Evolutionary conservation across 1,284 basidiomycete genomes (phyloP), one percentile per base, ranked within the genome.

Genomic region (Calocybe gambosa): DNA sequence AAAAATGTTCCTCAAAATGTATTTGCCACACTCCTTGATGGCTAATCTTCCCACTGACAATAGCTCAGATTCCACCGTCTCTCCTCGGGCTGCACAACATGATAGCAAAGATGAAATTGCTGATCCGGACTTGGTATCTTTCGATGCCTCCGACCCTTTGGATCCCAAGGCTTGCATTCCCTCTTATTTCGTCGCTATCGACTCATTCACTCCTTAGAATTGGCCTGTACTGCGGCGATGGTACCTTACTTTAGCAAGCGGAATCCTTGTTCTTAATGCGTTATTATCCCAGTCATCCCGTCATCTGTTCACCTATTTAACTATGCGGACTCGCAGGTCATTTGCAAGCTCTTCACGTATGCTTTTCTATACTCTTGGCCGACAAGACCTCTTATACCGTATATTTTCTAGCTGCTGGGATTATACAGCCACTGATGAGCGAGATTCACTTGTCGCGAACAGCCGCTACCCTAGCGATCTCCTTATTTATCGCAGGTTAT

Each of bases 221-320:
- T 72, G 71, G 70, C 64, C 66, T 0, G 55, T 44, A 3, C 23
- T 40, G 19, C 62, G 59, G 47, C 60, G 62, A 55, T 74, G 71
- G 70, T 70, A 69, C 50, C 47, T 89, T n/a, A 88, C 83, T 0
- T 61, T 68, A 29, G 57, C 82, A 2, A 75, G 71, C 18, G 80
- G 80, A 26, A 42, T 83, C 0, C 69, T 88, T 31, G 81, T 84
- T n/a, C 69, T 89, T 55, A 85, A 85, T 62, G 80, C 80, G 71
- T 73, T 28, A 50, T 29, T n/a, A 16, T 26, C 9, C 13, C 26
- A 13, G 13, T 13, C 16, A 15, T 44, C 18, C 38, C 45, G 33
- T 41, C 26, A 10, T 41, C 39, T 44, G 29, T 8, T 33, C 34
- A 19, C 31, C 21, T 47, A 56, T 62, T 50, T 44, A 28, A 42